Conservation (phyloP, 345 rosid species). For the Brassica napus region Da-Ae NC_063440.1:7427001-7427500, state of each 20-base stretch:
- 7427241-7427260: conserved; percentile 40
- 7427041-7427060: conserved; percentile 62
- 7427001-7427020: conserved; percentile 89
- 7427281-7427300: not conserved
- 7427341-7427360: not conserved
- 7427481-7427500: too few relatives aligned
- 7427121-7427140: conserved; percentile 36
- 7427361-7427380: not conserved
- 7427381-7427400: too few relatives aligned
- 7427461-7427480: too few relatives aligned
- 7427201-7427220: conserved; percentile 22
- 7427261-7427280: conserved; percentile 41
- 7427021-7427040: conserved; percentile 67
- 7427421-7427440: too few relatives aligned
- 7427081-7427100: conserved; percentile 82
- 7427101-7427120: conserved; percentile 70
- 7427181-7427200: conserved; percentile 24
- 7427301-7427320: conserved; percentile 6
- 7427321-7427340: not conserved
- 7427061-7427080: conserved; percentile 81
- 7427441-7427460: too few relatives aligned
- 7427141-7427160: conserved; percentile 15
- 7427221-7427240: not conserved
- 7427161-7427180: conserved; percentile 24
- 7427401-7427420: too few relatives aligned